These are phyloP conservation scores for Calonectria pseudoturangicola DNA, from an alignment of 2,329 filamentous ascomycete genomes.

Conservation along the genomic window DNA sequence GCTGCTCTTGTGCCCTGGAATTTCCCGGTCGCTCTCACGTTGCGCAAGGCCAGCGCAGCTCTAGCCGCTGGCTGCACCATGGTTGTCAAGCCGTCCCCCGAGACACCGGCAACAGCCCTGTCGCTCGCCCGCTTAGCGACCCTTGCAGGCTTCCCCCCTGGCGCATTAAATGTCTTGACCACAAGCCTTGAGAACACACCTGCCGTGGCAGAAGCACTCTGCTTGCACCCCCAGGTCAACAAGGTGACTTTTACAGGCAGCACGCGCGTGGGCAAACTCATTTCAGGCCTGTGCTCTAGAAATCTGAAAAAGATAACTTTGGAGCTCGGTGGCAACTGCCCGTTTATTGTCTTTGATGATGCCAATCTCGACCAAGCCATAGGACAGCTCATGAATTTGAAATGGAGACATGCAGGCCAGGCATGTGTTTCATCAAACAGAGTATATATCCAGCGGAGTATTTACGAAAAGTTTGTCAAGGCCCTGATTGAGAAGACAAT, in stretches of 20 bases:
- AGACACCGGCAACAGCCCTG: constrained; percentile 84
- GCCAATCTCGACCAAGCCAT: constrained; percentile 80
- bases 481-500: constrained; percentile 71
- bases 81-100: constrained; percentile 82
- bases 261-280: constrained; percentile 80
- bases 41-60: constrained; percentile 69
- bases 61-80: constrained; percentile 86
- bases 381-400: constrained; percentile 70
- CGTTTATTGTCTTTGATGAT: constrained; percentile 80
- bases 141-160: constrained; percentile 84
- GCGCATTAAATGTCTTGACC: constrained; percentile 75
- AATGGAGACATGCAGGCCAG: constrained; percentile 77
- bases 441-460: constrained; percentile 75
- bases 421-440: constrained; percentile 81
- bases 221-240: constrained; percentile 65
- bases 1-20: constrained; percentile 70
- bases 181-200: constrained; percentile 68
- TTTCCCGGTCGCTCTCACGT: constrained; percentile 73
- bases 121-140: constrained; percentile 80
- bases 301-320: constrained; percentile 80
- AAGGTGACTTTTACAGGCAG: constrained; percentile 88
- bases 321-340: constrained; percentile 83
- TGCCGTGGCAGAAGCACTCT: constrained; percentile 66
- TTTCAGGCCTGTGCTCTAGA: constrained; percentile 76
- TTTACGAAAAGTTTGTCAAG: constrained; percentile 77